phyloP scores from a whole-genome alignment of 2,329 filamentous ascomycete genomes.

The Diaporthe humulicola region DNA sequence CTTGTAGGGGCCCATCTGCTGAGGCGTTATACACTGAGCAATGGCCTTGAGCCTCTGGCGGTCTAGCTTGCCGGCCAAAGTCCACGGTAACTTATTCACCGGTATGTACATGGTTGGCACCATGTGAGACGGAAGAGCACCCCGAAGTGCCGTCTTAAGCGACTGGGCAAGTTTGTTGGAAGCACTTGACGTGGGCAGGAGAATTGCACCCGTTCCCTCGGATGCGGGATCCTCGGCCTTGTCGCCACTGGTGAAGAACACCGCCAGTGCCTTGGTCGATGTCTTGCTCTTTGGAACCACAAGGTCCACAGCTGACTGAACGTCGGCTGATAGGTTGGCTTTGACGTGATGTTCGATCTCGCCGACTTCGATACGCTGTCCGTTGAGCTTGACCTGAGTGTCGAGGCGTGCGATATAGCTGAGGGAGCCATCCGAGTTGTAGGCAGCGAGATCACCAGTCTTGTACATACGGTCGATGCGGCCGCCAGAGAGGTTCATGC shows the following conservation, averaged over 20 bases:
- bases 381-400: conserved; percentile 66
- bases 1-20: conserved; percentile 1
- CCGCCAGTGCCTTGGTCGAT: conserved; percentile 54
- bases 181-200: not conserved
- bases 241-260: conserved; percentile 45
- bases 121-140: conserved; percentile 16
- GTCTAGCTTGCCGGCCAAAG: conserved; percentile 10
- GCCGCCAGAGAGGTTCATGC: not conserved
- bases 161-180: not conserved
- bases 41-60: conserved; percentile 15
- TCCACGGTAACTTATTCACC: conserved; percentile 21
- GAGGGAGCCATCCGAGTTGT: conserved; percentile 51
- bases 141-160: conserved; percentile 6
- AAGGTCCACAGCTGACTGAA: conserved; percentile 17
- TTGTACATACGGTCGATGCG: conserved; percentile 50
- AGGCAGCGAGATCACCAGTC: conserved; percentile 57
- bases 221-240: conserved; percentile 38
- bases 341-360: conserved; percentile 41
- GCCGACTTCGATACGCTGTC: conserved; percentile 61
- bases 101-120: conserved; percentile 18
- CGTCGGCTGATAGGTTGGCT: conserved; percentile 1
- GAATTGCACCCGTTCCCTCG: not conserved
- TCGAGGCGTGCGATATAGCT: conserved; percentile 54
- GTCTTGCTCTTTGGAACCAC: conserved; percentile 3
- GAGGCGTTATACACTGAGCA: not conserved